Percentiles rank a stretch among this genome's conserved stretches.
Conservation (phyloP, 768 basidiomycete species). For the Boletellus ananas region DNA sequence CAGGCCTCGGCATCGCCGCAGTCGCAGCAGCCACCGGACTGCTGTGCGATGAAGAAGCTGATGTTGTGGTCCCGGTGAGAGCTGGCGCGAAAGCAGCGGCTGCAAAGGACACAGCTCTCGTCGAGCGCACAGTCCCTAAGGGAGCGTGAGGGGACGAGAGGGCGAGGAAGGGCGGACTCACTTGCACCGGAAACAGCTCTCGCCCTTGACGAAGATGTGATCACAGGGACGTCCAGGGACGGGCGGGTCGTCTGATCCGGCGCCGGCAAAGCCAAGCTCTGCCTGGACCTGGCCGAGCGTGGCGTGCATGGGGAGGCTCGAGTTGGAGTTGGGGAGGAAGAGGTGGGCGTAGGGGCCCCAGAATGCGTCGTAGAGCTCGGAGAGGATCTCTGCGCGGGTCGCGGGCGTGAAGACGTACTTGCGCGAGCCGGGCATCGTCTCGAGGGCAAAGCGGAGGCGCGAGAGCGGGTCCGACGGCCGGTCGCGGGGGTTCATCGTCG, state of each 20-base stretch:
- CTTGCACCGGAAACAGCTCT: conserved; percentile 94
- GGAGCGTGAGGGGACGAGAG: not conserved
- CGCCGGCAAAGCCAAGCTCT: conserved; percentile 51
- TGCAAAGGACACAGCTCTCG: conserved; percentile 86
- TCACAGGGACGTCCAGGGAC: conserved; percentile 76
- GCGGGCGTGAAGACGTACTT: conserved; percentile 74
- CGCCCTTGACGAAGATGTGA: conserved; percentile 85
- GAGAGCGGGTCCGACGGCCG: conserved; percentile 59
- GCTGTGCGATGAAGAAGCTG: conserved; percentile 88
- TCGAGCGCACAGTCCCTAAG: conserved; percentile 86
- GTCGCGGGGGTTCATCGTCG: conserved; percentile 54
- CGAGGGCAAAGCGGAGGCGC: conserved; percentile 70
- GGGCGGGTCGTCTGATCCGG: conserved; percentile 55
- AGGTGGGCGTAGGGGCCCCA: conserved; percentile 73
- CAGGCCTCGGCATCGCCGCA: conserved; percentile 92
- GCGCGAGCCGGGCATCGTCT: conserved; percentile 75
- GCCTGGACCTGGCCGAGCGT: conserved; percentile 71
- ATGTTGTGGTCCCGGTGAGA: conserved; percentile 86
- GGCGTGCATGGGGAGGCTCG: conserved; percentile 57
- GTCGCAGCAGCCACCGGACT: conserved; percentile 92
- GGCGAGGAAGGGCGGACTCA: conserved; percentile 38
- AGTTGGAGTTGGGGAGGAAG: conserved; percentile 65
- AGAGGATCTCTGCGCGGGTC: conserved; percentile 76
- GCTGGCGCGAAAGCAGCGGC: conserved; percentile 86
- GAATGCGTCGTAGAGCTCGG: conserved; percentile 76